Evolutionary conservation across 129 eudicot genomes (phyloP).

Genomic region (Solidago caesia): DNA sequence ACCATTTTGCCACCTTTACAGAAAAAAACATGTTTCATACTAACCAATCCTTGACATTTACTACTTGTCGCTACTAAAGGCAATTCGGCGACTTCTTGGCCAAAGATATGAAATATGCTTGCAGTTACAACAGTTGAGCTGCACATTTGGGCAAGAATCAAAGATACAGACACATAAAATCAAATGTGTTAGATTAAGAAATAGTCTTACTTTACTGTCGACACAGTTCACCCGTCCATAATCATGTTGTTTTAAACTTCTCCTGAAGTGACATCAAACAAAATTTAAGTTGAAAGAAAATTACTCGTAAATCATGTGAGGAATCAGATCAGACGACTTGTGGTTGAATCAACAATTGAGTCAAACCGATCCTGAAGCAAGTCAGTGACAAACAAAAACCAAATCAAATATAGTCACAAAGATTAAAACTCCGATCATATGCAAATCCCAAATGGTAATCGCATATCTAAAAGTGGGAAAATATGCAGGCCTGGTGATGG

Average conservation of each 20-base stretch:
- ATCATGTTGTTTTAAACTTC: conserved; percentile 43
- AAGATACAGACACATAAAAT: background rate
- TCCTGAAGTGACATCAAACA: conserved; percentile 35
- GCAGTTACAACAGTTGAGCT: conserved; percentile 23
- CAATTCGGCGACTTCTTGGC: conserved; percentile 63
- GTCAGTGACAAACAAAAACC: no score
- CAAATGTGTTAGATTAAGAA: background rate
- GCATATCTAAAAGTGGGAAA: no score
- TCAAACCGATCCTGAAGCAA: no score
- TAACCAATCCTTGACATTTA: conserved; percentile 62
- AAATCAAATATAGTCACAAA: no score
- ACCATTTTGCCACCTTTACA: conserved; percentile 17
- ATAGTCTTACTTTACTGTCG: conserved; percentile 54
- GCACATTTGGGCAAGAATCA: conserved; percentile 11
- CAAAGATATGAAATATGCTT: conserved; percentile 49
- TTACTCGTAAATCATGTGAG: no score
- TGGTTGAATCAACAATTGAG: no score
- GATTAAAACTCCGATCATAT: no score
- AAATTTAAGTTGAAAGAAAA: no score
- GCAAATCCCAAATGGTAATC: no score
- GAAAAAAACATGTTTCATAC: conserved; percentile 38
- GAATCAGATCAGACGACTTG: no score
- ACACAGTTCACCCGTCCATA: conserved; percentile 60
- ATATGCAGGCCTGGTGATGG: no score
- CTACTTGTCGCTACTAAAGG: conserved; percentile 79